Conservation (phyloP, 2,329 filamentous ascomycete genomes). For the Fusarium burgessii region DNA sequence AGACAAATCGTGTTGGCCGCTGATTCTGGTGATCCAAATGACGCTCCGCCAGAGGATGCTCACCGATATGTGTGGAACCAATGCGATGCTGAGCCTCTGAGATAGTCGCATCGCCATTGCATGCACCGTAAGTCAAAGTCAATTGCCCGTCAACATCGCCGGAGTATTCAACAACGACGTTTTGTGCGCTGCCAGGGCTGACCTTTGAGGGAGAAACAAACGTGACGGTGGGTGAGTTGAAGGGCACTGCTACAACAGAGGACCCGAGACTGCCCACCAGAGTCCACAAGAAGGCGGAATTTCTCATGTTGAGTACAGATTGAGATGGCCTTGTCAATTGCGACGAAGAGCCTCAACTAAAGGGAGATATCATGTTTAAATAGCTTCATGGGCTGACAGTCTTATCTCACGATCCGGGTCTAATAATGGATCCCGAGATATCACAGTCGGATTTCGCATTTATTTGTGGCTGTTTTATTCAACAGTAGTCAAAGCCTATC, state of each 20-base stretch:
- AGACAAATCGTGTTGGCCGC: constrained; percentile 40
- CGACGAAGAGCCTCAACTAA: no score
- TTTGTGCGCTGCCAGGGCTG: constrained; percentile 23
- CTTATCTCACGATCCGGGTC: background rate
- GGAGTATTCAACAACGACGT: constrained; percentile 38
- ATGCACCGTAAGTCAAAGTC: constrained; percentile 33
- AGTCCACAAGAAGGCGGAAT: rapidly evolving
- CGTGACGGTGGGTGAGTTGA: background rate
- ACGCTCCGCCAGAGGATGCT: constrained; percentile 38
- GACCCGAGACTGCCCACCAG: background rate
- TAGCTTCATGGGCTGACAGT: background rate
- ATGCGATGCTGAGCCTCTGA: constrained; percentile 29
- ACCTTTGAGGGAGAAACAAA: background rate
- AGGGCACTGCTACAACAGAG: background rate
- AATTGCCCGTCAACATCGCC: constrained; percentile 39
- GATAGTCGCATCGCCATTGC: background rate
- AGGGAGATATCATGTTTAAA: background rate
- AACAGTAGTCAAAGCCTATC: no score
- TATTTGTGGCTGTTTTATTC: no score
- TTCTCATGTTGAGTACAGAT: background rate
- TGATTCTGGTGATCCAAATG: constrained; percentile 29
- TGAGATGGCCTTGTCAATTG: rapidly evolving
- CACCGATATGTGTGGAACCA: constrained; percentile 40
- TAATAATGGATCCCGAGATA: background rate
- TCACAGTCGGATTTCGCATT: background rate